Base-by-base conservation (phyloP, 371 early-diverging fungal species). In the Amoeboaphelidium protococcarum region DNA sequence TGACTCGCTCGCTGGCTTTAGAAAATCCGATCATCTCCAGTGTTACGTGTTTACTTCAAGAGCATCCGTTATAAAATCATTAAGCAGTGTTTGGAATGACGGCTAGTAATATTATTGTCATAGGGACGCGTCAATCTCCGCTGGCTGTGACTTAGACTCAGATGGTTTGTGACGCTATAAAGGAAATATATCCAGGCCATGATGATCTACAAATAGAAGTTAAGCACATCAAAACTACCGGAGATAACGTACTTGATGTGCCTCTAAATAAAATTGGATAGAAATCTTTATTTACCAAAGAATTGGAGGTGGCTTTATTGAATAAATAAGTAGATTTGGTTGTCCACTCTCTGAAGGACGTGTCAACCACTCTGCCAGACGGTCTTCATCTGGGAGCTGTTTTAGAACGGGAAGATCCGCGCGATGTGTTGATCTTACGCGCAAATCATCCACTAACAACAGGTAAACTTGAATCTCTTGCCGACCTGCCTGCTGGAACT, bases 331-430 rank as follows among this genome's bases (percentile, higher is more conserved):
- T 88, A 12, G 84, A 90, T 59, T 54, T 91, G 27, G 78, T 91
- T 23, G 88, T 89, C 1, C 95, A 95, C 54, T 79, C 83, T 24
- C 67, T 92, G 31, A 95, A 95, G 62, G 95, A 95, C 58, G 58
- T 95, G 44, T 87, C 85, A 2, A 90, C 95, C n/a, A 68, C 63
- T 19, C 57, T 88, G 44, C 86, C 87, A 2, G 61, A 64, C 0
- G 82, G 82, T 47, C 81, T 92, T 78, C 48, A 54, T 1, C 57
- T 95, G 25, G 87, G 75, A 2, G 90, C 89, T 0, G 71, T 90
- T 26, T 48, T 78, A 50, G 69, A 77, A 59, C 65, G 95, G 23
- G 90, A 80, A 52, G 77, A 87, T 56, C 83, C 88, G 2, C 57
- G 77, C 40, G 94, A 95, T 62, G 86, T 80, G n/a, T 64, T 92